Evolutionary conservation across 257 asterid genomes (phyloP), one percentile per base, ranked within the genome.

Genomic region (Solanum neorickii): DNA sequence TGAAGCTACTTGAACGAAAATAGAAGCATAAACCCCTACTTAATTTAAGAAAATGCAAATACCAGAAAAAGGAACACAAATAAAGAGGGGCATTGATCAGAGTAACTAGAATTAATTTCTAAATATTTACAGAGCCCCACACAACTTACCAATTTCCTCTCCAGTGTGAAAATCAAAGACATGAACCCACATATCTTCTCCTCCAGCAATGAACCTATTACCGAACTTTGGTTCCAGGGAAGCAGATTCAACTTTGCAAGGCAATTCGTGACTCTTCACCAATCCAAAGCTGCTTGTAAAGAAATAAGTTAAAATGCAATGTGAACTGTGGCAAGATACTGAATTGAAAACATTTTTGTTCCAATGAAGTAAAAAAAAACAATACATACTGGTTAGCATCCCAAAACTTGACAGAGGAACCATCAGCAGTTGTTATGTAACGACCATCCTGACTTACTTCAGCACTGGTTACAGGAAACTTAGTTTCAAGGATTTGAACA

Each of bases 121-220:
- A 47, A 78, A 47, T 31, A 80, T 47, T 47, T 82, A 83, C 83
- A 46, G 15, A 70, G 65, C 56, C 33, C 59, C 41, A 25, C 60
- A 29, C 3, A 23, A 46, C 93, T 82, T 87, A 97, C 99, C 99
- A 27, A 97, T 89, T 93, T 96, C 98, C 46, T 85, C 94, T 52
- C 99, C 98, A 0, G 98, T 94, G 89, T 94, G 94, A 83, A 97
- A 97, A 93, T 97, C 98, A 66, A 93, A 96, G 39, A 94, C 91
- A 83, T 90, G 99, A 90, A 97, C 91, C 99, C 99, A 97, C 99
- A 96, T 90, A 91, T 97, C 99, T 92, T 96, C 99, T 87, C 99
- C 99, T 84, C 98, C 98, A 87, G 97, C 98, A 83, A 97, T 88
- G 91, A 95, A 97, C 92, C 91, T 97, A 87, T 95, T 93, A 21